Conservation (phyloP, 805 yeast genomes). For the Blastobotrys chiropterorum region DNA sequence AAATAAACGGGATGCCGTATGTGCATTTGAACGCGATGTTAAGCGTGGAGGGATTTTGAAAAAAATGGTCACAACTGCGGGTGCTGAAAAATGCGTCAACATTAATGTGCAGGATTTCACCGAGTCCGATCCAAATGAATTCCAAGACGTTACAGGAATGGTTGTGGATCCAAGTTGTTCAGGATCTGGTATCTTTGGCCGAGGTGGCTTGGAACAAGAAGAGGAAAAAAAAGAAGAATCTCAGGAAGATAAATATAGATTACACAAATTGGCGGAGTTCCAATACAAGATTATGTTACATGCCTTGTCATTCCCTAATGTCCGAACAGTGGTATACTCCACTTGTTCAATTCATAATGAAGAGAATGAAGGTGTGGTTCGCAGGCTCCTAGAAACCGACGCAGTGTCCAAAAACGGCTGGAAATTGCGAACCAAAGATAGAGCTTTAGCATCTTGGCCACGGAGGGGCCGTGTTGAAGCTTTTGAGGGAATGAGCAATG, state of each 20-base stretch:
- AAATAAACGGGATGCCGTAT: constrained; percentile 37
- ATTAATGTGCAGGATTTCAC: constrained; percentile 57
- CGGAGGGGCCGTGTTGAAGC: constrained; percentile 75
- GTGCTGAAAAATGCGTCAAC: constrained; percentile 43
- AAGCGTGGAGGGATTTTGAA: constrained; percentile 62
- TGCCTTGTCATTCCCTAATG: constrained; percentile 74
- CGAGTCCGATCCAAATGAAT: constrained; percentile 49
- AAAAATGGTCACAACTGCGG: constrained; percentile 77
- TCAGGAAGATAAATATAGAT: constrained; percentile 40
- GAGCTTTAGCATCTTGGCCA: constrained; percentile 80
- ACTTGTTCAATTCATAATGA: constrained; percentile 93
- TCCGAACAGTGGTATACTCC: constrained; percentile 76
- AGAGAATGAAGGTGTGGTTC: constrained; percentile 90
- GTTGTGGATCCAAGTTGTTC: constrained; percentile 97
- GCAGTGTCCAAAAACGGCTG: constrained; percentile 67
- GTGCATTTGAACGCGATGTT: constrained; percentile 84
- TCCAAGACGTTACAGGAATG: constrained; percentile 63
- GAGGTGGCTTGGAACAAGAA: constrained; percentile 44
- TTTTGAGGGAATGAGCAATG: constrained; percentile 35
- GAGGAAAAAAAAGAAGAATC: constrained; percentile 37
- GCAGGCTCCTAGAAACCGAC: constrained; percentile 62
- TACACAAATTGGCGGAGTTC: constrained; percentile 72
- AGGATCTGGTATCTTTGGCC: constrained; percentile 96
- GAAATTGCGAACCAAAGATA: constrained; percentile 52
- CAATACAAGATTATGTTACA: constrained; percentile 85